Percentiles rank a stretch among this genome's conserved stretches.
phyloP scores from a whole-genome alignment of 2,329 filamentous ascomycete species.

The Ophiostoma populinum region DNA sequence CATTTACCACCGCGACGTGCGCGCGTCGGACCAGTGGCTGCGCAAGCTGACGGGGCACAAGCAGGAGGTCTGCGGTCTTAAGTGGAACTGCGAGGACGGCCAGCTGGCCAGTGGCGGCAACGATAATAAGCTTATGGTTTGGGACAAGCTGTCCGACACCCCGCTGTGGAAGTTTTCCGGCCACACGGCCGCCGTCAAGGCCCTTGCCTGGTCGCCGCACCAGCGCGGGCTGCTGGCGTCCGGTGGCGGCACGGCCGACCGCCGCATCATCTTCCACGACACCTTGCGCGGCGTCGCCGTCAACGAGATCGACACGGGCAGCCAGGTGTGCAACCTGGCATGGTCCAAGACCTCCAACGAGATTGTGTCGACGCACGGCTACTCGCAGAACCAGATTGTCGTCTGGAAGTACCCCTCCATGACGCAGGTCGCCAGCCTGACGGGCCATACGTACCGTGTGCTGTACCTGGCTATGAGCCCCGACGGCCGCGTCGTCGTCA shows the following conservation, averaged over 20 bases:
- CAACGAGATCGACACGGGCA: conserved; percentile 88
- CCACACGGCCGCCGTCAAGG: conserved; percentile 91
- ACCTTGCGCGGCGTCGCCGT: conserved; percentile 65
- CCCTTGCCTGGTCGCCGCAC: conserved; percentile 94
- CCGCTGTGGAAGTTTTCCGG: conserved; percentile 89
- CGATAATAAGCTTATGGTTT: conserved; percentile 97
- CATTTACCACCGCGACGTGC: conserved; percentile 91
- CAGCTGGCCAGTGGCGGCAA: conserved; percentile 93
- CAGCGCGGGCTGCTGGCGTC: conserved; percentile 88
- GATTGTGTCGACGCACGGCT: conserved; percentile 91
- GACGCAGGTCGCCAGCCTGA: conserved; percentile 89
- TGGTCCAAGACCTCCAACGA: conserved; percentile 98
- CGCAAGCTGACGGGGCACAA: conserved; percentile 84
- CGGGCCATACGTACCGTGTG: conserved; percentile 84
- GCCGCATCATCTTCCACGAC: conserved; percentile 96
- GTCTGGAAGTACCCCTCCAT: conserved; percentile 99
- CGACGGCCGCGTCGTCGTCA: conserved; percentile 84
- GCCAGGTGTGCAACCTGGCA: conserved; percentile 94
- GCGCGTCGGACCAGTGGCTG: conserved; percentile 79
- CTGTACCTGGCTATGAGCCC: conserved; percentile 95
- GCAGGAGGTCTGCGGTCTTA: conserved; percentile 90
- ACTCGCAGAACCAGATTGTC: conserved; percentile 95
- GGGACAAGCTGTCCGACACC: conserved; percentile 88
- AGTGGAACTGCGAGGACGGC: conserved; percentile 93
- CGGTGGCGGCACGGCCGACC: conserved; percentile 86